phyloP scores from a whole-genome alignment of 1,284 basidiomycete genomes.

The Ganoderma multipileum region DNA sequence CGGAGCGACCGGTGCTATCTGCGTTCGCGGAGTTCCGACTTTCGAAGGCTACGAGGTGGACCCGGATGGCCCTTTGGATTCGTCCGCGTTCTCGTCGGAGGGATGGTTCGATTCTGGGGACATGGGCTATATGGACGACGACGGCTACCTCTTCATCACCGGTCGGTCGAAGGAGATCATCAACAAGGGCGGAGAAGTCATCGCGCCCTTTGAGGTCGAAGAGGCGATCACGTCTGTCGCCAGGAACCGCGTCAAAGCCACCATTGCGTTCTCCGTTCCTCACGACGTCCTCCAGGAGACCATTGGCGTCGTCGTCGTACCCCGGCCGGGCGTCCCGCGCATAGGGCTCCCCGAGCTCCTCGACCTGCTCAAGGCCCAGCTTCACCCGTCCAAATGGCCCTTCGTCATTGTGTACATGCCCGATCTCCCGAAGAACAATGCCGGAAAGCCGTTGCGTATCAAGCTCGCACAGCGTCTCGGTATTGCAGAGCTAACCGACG shows the following conservation, averaged over 20 bases:
- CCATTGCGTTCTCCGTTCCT: conserved; percentile 50
- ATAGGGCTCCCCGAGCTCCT: conserved; percentile 49
- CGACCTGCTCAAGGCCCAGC: conserved; percentile 47
- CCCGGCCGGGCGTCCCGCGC: conserved; percentile 40
- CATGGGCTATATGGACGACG: conserved; percentile 64
- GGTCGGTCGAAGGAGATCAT: conserved; percentile 68
- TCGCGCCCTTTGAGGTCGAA: conserved; percentile 69
- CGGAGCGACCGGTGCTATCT: conserved; percentile 50
- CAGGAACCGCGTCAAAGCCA: conserved; percentile 48
- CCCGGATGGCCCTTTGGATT: conserved; percentile 46
- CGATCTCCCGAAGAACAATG: conserved; percentile 51
- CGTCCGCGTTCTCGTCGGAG: conserved; percentile 49
- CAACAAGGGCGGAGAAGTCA: conserved; percentile 72
- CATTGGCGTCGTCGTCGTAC: conserved; percentile 51
- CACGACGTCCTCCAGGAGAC: conserved; percentile 54
- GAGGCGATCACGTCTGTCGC: conserved; percentile 52
- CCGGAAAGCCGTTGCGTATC: conserved; percentile 53
- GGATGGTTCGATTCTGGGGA: conserved; percentile 71
- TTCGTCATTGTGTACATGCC: conserved; percentile 52
- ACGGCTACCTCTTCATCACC: conserved; percentile 67
- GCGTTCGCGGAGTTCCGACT: conserved; percentile 52
- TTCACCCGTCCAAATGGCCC: conserved; percentile 57
- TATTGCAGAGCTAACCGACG: conserved; percentile 45
- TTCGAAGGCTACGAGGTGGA: conserved; percentile 54
- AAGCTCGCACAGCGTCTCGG: conserved; percentile 49